A percentile compares a stretch with the other conserved stretches of the same genome.
Evolutionary conservation across 257 asterid genomes (phyloP).

Genomic region (Penstemon eatonii): DNA sequence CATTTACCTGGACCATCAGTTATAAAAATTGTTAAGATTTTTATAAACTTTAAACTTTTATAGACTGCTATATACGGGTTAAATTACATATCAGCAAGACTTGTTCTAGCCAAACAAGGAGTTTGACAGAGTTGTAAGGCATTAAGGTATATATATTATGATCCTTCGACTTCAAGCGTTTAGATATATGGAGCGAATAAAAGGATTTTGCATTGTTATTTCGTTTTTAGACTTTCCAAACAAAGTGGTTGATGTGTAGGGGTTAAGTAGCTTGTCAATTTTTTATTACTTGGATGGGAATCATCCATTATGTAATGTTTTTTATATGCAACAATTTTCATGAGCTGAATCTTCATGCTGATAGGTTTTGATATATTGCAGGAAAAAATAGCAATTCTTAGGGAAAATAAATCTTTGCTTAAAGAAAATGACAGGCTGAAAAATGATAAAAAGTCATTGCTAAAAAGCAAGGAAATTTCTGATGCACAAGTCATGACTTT

Average conservation of each 20-base stretch:
- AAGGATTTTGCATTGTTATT: neutral
- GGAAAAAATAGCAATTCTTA: constrained; percentile 88
- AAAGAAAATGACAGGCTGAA: constrained; percentile 77
- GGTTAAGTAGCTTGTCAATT: constrained; percentile 1
- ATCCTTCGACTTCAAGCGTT: too few species aligned
- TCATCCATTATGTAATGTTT: constrained; percentile 16
- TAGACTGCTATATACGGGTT: constrained; percentile 10
- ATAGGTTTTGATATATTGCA: constrained; percentile 36
- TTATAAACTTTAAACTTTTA: neutral
- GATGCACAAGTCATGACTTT: constrained; percentile 63
- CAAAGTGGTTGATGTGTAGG: constrained; percentile 10
- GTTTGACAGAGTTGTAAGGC: constrained; percentile 13
- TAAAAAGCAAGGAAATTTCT: constrained; percentile 65
- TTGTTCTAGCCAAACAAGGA: neutral
- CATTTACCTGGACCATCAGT: constrained; percentile 13
- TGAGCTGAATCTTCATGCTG: constrained; percentile 29
- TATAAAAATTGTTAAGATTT: neutral
- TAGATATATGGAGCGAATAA: too few species aligned
- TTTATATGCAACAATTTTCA: constrained; percentile 5
- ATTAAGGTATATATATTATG: neutral
- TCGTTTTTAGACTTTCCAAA: neutral
- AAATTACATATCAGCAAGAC: neutral
- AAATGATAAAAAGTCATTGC: constrained; percentile 55
- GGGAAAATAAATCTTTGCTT: constrained; percentile 60
- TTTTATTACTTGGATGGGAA: constrained; percentile 8